Evolutionary conservation across 768 basidiomycete genomes (phyloP), one percentile per base, ranked within the genome.

Genomic region (Tylopilus felleus): DNA sequence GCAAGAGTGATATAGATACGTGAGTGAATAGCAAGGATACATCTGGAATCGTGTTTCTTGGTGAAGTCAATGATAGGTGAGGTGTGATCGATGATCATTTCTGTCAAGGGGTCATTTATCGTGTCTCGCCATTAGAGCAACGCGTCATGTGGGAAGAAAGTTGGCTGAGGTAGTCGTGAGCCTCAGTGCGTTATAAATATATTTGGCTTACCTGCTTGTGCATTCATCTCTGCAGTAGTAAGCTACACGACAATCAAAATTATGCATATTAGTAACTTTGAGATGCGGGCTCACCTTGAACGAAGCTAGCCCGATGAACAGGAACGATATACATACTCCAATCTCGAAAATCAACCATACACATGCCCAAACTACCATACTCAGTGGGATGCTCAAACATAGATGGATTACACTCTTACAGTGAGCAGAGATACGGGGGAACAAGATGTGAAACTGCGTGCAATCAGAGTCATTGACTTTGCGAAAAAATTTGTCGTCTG

Each of bases 401-500:
- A 47, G n/a, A 38, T 42, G 28, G 10, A 14, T 16, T 22, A 16
- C 6, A 35, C 21, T 16, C 33, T 55, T 70, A 90, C 91, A 70
- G 64, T 93, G 89, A n/a, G 89, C 78, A 38, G 81, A 77, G 49
- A 90, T 77, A 7, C 73, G 68, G 17, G 89, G 88, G 70, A 78
- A 93, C 48, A 98, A 67, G 42, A 93, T 73, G 17, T 82, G 73
- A 66, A 93, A 96, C 63, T 98, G 94, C 2, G 93, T 91, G 54
- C 90, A 90, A 65, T 96, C 94, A 1, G 92, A 93, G 64, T 93
- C 90, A 64, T 96, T 96, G 25, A 85, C 80, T 75, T 96, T 96
- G 65, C 93, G 90, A 73, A 95, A 97, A 73, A 95, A 92, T 52
- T 90, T 81, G 66, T 98, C 94, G 68, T 98, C 95, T 41, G 91